Conservation (phyloP, 148 eudicot species). For the Arbutus unedo region DNA sequence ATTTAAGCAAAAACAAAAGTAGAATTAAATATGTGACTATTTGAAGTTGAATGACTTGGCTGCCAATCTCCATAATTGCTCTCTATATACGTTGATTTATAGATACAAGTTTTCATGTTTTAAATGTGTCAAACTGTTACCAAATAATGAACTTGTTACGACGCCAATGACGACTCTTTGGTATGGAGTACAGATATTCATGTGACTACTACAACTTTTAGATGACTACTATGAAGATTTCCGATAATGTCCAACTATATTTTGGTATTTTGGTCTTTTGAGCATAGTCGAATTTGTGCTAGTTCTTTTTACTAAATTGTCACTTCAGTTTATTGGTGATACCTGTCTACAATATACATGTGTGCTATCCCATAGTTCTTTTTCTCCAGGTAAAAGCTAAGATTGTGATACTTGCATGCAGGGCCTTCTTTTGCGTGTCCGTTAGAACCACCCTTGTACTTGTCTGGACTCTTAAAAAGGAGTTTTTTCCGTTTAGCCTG, state of each 20-base stretch:
- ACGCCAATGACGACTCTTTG: no score
- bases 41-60: neutral
- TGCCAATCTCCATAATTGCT: neutral
- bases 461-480: neutral
- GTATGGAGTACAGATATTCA: no score
- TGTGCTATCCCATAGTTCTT: neutral
- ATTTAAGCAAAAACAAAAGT: neutral
- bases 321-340: neutral
- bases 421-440: neutral
- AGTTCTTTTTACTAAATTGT: constrained; percentile 2
- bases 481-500: neutral
- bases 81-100: neutral
- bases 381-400: neutral
- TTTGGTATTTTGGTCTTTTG: constrained; percentile 6
- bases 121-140: neutral
- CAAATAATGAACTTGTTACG: neutral
- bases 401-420: neutral
- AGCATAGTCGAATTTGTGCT: neutral
- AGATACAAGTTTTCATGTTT: neutral
- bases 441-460: constrained; percentile 3
- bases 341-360: neutral
- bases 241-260: neutral
- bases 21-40: neutral
- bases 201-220: no score
- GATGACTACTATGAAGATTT: no score